Percentiles rank a stretch among this genome's conserved stretches.
Conservation (phyloP, 108 stramenopile species). For the Cylindrotheca fusiformis region DNA sequence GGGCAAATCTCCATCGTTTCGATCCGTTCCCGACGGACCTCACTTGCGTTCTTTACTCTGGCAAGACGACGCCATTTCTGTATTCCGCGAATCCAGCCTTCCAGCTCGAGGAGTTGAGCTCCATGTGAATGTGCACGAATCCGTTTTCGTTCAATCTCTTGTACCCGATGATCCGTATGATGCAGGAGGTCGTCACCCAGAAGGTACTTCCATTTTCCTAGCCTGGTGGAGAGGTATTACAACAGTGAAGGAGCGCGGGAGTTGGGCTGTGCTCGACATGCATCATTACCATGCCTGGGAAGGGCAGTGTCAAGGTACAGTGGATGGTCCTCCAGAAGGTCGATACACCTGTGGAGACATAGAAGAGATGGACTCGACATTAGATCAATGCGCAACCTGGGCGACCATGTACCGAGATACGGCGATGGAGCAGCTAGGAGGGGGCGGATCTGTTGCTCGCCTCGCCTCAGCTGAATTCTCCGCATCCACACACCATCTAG, state of each 20-base stretch:
- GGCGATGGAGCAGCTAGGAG: slow-evolving; percentile 47
- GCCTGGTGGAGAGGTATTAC: slow-evolving; percentile 68
- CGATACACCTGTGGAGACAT: slow-evolving; percentile 53
- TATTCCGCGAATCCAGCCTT: slow-evolving; percentile 62
- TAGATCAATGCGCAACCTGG: slow-evolving; percentile 51
- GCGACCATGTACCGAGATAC: slow-evolving; percentile 46
- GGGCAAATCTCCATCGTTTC: not conserved
- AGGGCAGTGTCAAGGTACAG: slow-evolving; percentile 49
- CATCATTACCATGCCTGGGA: slow-evolving; percentile 84
- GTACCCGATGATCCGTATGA: slow-evolving; percentile 21
- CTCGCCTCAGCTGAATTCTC: slow-evolving; percentile 74
- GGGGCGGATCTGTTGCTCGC: slow-evolving; percentile 21
- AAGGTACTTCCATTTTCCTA: slow-evolving; percentile 34
- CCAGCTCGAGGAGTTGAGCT: slow-evolving; percentile 56
- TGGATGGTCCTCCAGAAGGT: slow-evolving; percentile 54
- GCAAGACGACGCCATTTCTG: slow-evolving; percentile 61
- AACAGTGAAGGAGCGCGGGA: slow-evolving; percentile 47
- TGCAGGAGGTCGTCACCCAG: slow-evolving; percentile 29
- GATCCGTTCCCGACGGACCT: slow-evolving; percentile 56
- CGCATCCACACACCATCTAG: slow-evolving; percentile 67
- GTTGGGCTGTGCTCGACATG: slow-evolving; percentile 72
- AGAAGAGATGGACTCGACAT: slow-evolving; percentile 18
- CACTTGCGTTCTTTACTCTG: slow-evolving; percentile 71
- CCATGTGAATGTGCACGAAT: slow-evolving; percentile 73
- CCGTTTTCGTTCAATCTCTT: slow-evolving; percentile 26